Evolutionary conservation across 2,329 filamentous ascomycete species (phyloP), one percentile per base, ranked within the genome.

Genomic region (Talaromyces piceae): DNA sequence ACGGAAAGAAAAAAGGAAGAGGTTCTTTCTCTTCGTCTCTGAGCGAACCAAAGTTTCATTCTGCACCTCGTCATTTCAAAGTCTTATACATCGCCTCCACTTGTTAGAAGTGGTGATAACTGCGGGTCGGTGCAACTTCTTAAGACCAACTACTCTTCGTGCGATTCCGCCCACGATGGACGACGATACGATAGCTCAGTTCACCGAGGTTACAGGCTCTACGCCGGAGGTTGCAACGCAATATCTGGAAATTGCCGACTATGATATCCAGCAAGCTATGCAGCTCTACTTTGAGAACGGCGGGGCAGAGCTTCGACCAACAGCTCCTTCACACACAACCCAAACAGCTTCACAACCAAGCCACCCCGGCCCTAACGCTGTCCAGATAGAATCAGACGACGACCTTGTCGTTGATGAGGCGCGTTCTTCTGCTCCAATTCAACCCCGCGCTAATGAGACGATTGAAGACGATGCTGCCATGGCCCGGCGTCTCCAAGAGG

Each of bases 381-480:
- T 94, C 55, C 80, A 43, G 1, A 79, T 95, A 56, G 86, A 89
- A 58, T 87, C 86, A 16, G 87, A 91, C 59, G 84, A 88, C 51
- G 53, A 55, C 28, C 79, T 75, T 58, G 67, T 75, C 30, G 77
- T 79, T 11, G 63, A 64, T 28, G 58, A 59, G 54, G 43, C 58
- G 49, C 57, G 57, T 55, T 56, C 58, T 45, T 58, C 63, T 39
- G 58, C 66, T 23, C 62, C 64, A 26, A 53, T 61, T n/a, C 57
- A 55, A 39, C 53, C 54, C 55, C 59, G 22, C 50, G 70, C 77
- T 33, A 71, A 69, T 27, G 70, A 67, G 75, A 83, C 62, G 49
- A 81, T 87, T 58, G 91, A 96, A 57, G 90, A 95, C 62, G 93
- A 98, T 63, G 91, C 89, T 48, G 91, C 88, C 41, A 91, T 97